Percentiles rank a stretch among this genome's conserved stretches.
These are phyloP conservation scores for Rosa lucieae DNA, from an alignment of 306 rosid genomes.

Conservation along the genomic window DNA sequence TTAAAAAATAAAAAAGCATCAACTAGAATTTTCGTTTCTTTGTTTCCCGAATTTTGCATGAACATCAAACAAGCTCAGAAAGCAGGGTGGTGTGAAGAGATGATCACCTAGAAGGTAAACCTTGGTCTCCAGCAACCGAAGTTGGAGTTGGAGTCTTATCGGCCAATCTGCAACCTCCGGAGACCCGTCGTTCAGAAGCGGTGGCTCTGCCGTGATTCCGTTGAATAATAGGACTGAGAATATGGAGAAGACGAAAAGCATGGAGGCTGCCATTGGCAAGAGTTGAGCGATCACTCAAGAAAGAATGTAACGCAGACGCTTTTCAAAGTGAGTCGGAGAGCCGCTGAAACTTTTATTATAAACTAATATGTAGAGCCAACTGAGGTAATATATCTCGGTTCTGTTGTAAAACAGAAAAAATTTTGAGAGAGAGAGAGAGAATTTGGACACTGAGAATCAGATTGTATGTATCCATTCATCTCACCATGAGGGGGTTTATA, in stretches of 20 bases:
- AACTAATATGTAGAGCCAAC: background rate
- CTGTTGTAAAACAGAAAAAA: no score
- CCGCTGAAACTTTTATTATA: background rate
- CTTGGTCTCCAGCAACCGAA: slow-evolving; percentile 23
- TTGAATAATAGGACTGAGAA: background rate
- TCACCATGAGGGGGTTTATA: no score
- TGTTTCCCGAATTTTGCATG: background rate
- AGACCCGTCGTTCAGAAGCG: slow-evolving; percentile 1
- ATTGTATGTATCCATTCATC: no score
- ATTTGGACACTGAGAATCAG: no score
- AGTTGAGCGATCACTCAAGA: slow-evolving; percentile 4
- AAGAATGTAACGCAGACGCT: background rate
- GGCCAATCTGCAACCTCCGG: slow-evolving; percentile 3
- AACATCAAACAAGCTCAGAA: background rate
- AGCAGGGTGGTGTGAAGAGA: background rate
- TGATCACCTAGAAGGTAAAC: slow-evolving; percentile 24
- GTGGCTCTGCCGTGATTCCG: slow-evolving; percentile 1
- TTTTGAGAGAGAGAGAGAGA: no score
- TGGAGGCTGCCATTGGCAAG: slow-evolving; percentile 15
- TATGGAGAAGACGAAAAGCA: slow-evolving; percentile 1
- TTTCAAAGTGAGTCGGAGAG: background rate
- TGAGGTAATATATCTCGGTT: background rate
- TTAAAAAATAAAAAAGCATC: background rate
- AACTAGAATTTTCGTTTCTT: background rate
- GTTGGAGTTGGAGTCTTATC: slow-evolving; percentile 9